A percentile compares a stretch with the other conserved stretches of the same genome.
phyloP scores from a whole-genome alignment of 2,329 filamentous ascomycete species.

The Xylariaceae sp. region DNA sequence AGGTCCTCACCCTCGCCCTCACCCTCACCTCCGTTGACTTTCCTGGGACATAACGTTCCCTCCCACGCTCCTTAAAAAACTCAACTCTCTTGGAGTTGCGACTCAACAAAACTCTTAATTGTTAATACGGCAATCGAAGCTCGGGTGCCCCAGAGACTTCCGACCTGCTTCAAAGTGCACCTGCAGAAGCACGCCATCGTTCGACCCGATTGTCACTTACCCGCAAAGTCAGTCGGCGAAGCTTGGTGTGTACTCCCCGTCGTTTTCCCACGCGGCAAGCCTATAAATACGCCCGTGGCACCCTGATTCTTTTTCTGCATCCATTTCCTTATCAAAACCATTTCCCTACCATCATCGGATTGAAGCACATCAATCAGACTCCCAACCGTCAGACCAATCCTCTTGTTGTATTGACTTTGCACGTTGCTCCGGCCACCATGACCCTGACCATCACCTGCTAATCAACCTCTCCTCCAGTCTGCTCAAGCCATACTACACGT shows the following conservation, averaged over 20 bases:
- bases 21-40: neutral
- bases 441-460: neutral
- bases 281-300: neutral
- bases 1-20: neutral
- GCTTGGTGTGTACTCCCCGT: constrained; percentile 8
- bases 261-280: neutral
- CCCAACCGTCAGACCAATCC: constrained; percentile 1
- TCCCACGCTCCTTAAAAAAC: constrained; percentile 20
- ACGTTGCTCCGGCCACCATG: neutral
- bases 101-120: constrained; percentile 13
- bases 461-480: constrained; percentile 5
- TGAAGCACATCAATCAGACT: neutral
- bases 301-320: neutral
- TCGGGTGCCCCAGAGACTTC: constrained; percentile 10
- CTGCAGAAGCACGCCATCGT: neutral
- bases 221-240: neutral
- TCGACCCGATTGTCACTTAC: constrained; percentile 4
- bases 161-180: constrained; percentile 10
- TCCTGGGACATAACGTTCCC: constrained; percentile 13
- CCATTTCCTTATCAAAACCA: neutral
- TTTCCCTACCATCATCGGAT: neutral
- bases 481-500: constrained; percentile 3
- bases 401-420: neutral
- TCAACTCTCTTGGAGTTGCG: constrained; percentile 1
- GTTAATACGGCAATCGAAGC: constrained; percentile 17